phyloP scores from a whole-genome alignment of 164 flowering plant species.

The Pachysandra terminalis region DNA sequence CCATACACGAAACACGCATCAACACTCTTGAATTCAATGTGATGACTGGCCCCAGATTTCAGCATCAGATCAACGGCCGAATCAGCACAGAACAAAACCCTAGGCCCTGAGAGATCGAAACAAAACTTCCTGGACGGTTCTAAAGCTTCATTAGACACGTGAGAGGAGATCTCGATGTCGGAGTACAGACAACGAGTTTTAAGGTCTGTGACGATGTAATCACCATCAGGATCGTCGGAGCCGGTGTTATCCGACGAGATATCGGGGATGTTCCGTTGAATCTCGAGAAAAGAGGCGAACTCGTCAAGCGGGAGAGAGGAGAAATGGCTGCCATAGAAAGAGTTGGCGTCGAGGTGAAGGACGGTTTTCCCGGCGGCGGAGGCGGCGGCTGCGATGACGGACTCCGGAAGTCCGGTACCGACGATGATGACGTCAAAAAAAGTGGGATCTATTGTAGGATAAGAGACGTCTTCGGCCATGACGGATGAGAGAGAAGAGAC shows the following conservation, averaged over 20 bases:
- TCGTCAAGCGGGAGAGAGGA: slow-evolving; percentile 55
- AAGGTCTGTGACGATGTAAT: slow-evolving; percentile 24
- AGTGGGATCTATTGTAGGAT: slow-evolving; percentile 71
- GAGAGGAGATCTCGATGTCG: slow-evolving; percentile 39
- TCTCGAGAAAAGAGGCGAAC: slow-evolving; percentile 45
- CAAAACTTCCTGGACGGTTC: slow-evolving; percentile 48
- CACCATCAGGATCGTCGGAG: slow-evolving; percentile 3
- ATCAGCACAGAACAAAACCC: slow-evolving; percentile 77
- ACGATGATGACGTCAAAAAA: slow-evolving; percentile 65
- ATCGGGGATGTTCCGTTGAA: slow-evolving; percentile 19
- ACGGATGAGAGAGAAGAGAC: background rate
- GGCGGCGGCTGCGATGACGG: slow-evolving; percentile 78
- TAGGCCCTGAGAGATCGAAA: slow-evolving; percentile 72
- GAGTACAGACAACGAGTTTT: slow-evolving; percentile 41
- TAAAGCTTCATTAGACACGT: slow-evolving; percentile 19
- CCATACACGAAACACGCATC: slow-evolving; percentile 56
- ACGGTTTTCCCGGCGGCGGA: slow-evolving; percentile 73
- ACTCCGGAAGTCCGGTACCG: slow-evolving; percentile 81
- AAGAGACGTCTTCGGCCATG: slow-evolving; percentile 36
- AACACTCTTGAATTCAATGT: slow-evolving; percentile 74
- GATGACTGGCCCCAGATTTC: slow-evolving; percentile 56
- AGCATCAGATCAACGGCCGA: slow-evolving; percentile 53
- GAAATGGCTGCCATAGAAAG: slow-evolving; percentile 75
- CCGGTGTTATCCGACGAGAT: slow-evolving; percentile 1
- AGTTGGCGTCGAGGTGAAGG: slow-evolving; percentile 80